Evolutionary conservation across 1,139 yeast species (phyloP).

Genomic region (Pichia sp.): DNA sequence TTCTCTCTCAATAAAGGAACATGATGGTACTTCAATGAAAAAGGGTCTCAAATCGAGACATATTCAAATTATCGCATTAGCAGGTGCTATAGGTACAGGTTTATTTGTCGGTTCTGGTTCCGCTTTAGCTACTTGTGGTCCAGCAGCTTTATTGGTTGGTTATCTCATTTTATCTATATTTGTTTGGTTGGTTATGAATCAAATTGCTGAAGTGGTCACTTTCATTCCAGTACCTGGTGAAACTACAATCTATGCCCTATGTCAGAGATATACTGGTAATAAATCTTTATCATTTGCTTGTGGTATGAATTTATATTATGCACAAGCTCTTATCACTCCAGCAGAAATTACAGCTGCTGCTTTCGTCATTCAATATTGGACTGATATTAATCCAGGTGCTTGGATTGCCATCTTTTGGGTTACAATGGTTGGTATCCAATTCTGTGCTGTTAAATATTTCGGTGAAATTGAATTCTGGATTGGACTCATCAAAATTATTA

Average conservation of each 20-base stretch:
- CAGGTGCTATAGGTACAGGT: slow-evolving; percentile 77
- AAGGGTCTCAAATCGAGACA: slow-evolving; percentile 34
- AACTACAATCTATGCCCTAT: slow-evolving; percentile 20
- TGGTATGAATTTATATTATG: slow-evolving; percentile 43
- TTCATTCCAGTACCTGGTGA: slow-evolving; percentile 46
- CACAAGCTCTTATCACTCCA: slow-evolving; percentile 41
- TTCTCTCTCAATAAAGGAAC: not conserved
- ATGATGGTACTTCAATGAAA: slow-evolving; percentile 9
- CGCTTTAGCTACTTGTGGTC: slow-evolving; percentile 41
- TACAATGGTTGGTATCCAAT: slow-evolving; percentile 33
- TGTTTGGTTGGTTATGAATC: slow-evolving; percentile 50
- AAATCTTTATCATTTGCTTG: slow-evolving; percentile 31
- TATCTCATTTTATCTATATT: slow-evolving; percentile 44
- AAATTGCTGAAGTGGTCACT: slow-evolving; percentile 58
- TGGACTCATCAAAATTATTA: slow-evolving; percentile 35
- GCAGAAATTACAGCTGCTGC: slow-evolving; percentile 50
- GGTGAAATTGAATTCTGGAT: slow-evolving; percentile 50
- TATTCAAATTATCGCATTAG: slow-evolving; percentile 64
- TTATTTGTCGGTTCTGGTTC: slow-evolving; percentile 50
- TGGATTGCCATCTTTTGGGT: slow-evolving; percentile 39
- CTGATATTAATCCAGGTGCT: slow-evolving; percentile 34
- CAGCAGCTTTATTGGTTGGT: slow-evolving; percentile 42
- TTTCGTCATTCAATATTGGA: slow-evolving; percentile 44
- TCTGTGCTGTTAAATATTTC: slow-evolving; percentile 37
- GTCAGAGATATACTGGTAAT: slow-evolving; percentile 20